A percentile compares a stretch with the other conserved stretches of the same genome.
phyloP scores from a whole-genome alignment of 176 grass and related monocot genomes.

The Eleusine coracana region DNA sequence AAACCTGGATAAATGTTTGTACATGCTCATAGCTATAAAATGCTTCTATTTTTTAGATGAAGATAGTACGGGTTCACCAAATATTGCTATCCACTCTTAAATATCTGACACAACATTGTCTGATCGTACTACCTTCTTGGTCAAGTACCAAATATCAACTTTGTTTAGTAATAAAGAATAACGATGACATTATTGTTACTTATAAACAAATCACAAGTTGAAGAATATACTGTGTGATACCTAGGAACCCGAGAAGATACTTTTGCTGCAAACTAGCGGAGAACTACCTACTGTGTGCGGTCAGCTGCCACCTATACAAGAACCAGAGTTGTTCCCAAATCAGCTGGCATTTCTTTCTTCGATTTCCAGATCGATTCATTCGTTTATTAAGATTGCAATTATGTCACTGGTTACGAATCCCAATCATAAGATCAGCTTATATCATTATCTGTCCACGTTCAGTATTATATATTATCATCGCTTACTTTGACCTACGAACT shows the following conservation, averaged over 20 bases:
- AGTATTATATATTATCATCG: background rate
- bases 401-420: background rate
- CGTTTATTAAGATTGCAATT: background rate
- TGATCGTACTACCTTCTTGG: background rate
- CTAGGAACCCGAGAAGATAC: slow-evolving; percentile 12
- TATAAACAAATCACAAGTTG: background rate
- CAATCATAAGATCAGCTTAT: background rate
- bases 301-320: background rate
- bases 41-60: too few relatives aligned
- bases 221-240: slow-evolving; percentile 28
- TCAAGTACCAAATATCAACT: background rate
- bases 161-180: background rate
- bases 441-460: too few relatives aligned
- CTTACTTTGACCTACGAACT: background rate
- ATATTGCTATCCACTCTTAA: too few relatives aligned
- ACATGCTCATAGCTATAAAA: too few relatives aligned
- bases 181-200: background rate
- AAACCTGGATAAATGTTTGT: too few relatives aligned
- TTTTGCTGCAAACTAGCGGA: background rate
- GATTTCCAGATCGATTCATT: background rate
- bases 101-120: too few relatives aligned
- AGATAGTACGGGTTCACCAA: too few relatives aligned
- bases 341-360: too few relatives aligned
- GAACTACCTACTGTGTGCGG: background rate
- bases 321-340: slow-evolving; percentile 4